Evolutionary conservation across 306 rosid genomes (phyloP).

Genomic region (Casuarina cunninghamiana): DNA sequence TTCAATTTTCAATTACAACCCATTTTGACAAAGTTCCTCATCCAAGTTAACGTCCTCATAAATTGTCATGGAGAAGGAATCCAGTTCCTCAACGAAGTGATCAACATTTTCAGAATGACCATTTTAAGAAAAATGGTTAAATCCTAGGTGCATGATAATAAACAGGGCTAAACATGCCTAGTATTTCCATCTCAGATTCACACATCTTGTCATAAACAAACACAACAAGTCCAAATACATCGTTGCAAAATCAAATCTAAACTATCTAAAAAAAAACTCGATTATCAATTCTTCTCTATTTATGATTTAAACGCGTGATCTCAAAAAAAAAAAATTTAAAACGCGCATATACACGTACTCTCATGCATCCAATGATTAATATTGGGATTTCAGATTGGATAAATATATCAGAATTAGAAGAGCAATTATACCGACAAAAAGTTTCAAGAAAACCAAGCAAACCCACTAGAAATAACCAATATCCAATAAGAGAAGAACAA

Average conservation of each 20-base stretch:
- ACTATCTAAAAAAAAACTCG: background rate
- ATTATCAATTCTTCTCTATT: background rate
- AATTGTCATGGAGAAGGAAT: background rate
- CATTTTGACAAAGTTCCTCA: background rate
- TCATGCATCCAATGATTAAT: background rate
- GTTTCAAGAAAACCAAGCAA: background rate
- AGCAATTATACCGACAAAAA: background rate
- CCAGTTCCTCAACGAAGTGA: background rate
- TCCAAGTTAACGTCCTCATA: background rate
- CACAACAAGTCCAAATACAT: background rate
- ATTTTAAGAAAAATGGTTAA: background rate
- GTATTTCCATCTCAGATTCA: background rate
- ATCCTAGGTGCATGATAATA: background rate
- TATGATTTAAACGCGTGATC: background rate
- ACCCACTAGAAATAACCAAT: background rate
- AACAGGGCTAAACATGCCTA: background rate
- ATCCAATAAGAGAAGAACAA: background rate
- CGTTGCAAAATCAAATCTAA: background rate
- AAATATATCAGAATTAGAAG: background rate
- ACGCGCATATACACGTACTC: background rate
- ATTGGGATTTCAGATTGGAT: background rate
- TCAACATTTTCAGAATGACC: background rate
- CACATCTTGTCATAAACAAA: background rate
- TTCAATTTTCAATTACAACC: background rate
- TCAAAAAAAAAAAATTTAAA: background rate